Conservation (phyloP, 805 yeast species). For the Candida stauntonica region DNA sequence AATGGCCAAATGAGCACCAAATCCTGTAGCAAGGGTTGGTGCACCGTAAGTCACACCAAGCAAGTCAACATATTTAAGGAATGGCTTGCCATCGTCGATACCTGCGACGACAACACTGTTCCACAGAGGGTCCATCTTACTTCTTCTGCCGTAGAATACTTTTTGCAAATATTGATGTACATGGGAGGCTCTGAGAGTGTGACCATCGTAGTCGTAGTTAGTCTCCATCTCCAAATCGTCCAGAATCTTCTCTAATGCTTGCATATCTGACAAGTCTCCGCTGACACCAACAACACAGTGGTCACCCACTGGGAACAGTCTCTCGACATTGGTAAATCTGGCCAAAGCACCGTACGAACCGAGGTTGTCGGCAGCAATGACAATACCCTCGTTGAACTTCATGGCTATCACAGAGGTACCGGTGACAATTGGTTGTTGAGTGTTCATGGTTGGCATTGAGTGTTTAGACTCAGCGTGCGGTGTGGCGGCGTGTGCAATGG, state of each 20-base stretch:
- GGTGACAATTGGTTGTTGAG: slow-evolving; percentile 93
- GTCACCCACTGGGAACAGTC: slow-evolving; percentile 78
- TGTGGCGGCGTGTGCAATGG: slow-evolving; percentile 60
- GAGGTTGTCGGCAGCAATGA: slow-evolving; percentile 92
- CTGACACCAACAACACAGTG: slow-evolving; percentile 88
- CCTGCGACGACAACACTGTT: slow-evolving; percentile 93
- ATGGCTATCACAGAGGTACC: slow-evolving; percentile 94
- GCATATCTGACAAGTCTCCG: slow-evolving; percentile 94
- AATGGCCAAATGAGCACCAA: slow-evolving; percentile 90
- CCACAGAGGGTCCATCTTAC: slow-evolving; percentile 96
- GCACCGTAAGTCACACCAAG: slow-evolving; percentile 88
- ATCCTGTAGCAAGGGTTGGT: slow-evolving; percentile 91
- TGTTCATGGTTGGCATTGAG: slow-evolving; percentile 68
- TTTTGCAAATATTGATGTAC: slow-evolving; percentile 84
- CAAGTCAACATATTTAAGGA: slow-evolving; percentile 81
- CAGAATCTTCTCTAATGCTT: slow-evolving; percentile 67
- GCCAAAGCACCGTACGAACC: slow-evolving; percentile 92
- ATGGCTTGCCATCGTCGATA: slow-evolving; percentile 65
- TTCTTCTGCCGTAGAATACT: slow-evolving; percentile 81
- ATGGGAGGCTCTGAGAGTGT: slow-evolving; percentile 74
- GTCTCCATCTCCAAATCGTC: slow-evolving; percentile 78
- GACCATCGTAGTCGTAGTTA: slow-evolving; percentile 68
- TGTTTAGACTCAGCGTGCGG: slow-evolving; percentile 5
- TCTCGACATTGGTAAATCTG: slow-evolving; percentile 78
- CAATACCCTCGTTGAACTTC: slow-evolving; percentile 85